Base-by-base conservation (phyloP, 768 basidiomycete species). In the Pisolithus tinctorius region DNA sequence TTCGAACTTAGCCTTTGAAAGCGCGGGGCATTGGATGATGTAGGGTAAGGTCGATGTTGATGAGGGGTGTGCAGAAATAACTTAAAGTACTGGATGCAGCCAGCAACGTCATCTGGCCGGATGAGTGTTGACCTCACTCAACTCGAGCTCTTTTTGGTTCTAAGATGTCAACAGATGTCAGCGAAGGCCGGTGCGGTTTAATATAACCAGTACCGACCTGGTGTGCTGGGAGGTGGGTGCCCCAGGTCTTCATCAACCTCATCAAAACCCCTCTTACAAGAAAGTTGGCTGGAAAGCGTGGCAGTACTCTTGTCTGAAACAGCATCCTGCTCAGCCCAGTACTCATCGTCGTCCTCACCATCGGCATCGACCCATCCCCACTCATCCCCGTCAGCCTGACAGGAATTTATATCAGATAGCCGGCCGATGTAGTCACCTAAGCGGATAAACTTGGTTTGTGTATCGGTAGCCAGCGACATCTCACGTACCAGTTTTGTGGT, bases 241-340 rank as follows among this genome's bases (percentile, higher is more conserved):
- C 60, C 66, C 9, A 58, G 61, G 9, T 64, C 64, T 13, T 71
- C 73, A 23, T 79, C 76, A 51, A 79, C 72, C 50, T 77, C 77
- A 38, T 81, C 75, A 26, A 61, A 54, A n/a, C 56, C 49, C 52
- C 71, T 58, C 65, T 85, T 85, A 34, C 81, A 81, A 38, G 77
- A 70, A 25, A 44, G 62, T 48, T 60, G 79, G 60, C 80, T 82
- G 11, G 80, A 81, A 46, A 83, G 66, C 2, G 81, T 81, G 45
- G 73, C 67, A 16, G 77, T 82, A 43, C 76, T 83, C 50, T 78
- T 67, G 51, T 75, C 76, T 14, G 78, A 80, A 7, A 64, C 66
- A 13, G 74, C 70, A 27, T 78, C 78, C 26, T 73, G 69, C 43
- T 76, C 73, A 47, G 70, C 72, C 77, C 76, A 80, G 17, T 63